Percentiles rank a stretch among this genome's conserved stretches.
These are phyloP conservation scores for Mallotus nudiflorus DNA, from an alignment of 345 rosid species.

Conservation along the genomic window DNA sequence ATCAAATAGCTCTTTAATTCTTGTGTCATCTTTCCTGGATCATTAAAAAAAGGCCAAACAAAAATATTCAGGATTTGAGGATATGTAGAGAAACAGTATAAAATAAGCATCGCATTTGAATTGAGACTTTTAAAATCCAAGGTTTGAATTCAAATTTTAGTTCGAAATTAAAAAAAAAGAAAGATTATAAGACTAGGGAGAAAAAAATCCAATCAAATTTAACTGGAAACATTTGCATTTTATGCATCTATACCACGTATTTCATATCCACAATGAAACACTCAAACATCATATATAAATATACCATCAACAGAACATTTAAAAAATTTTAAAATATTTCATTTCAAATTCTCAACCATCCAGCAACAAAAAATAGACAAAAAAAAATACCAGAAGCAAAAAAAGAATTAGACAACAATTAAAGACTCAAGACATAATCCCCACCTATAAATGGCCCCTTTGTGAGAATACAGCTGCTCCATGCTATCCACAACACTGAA, in stretches of 20 bases:
- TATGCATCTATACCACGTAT: not conserved
- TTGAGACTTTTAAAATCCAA: not conserved
- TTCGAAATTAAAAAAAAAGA: too few species aligned
- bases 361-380: not conserved
- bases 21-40: conserved; percentile 68
- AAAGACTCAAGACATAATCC: conserved; percentile 13
- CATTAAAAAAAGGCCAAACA: not conserved
- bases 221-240: not conserved
- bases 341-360: not conserved
- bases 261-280: not conserved
- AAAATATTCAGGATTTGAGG: not conserved
- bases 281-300: not conserved
- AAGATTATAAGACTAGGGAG: not conserved
- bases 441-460: conserved; percentile 55
- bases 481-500: conserved; percentile 92
- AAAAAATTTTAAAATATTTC: not conserved
- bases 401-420: too few species aligned
- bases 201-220: not conserved
- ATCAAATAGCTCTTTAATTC: conserved; percentile 67
- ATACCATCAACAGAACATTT: not conserved
- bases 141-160: too few species aligned
- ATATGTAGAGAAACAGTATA: too few species aligned
- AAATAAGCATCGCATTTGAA: not conserved
- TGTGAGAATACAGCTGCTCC: conserved; percentile 71
- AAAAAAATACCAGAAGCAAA: too few species aligned